Evolutionary conservation across 2,329 filamentous ascomycete genomes (phyloP).

Genomic region (Sclerotinia sclerotiorum): DNA sequence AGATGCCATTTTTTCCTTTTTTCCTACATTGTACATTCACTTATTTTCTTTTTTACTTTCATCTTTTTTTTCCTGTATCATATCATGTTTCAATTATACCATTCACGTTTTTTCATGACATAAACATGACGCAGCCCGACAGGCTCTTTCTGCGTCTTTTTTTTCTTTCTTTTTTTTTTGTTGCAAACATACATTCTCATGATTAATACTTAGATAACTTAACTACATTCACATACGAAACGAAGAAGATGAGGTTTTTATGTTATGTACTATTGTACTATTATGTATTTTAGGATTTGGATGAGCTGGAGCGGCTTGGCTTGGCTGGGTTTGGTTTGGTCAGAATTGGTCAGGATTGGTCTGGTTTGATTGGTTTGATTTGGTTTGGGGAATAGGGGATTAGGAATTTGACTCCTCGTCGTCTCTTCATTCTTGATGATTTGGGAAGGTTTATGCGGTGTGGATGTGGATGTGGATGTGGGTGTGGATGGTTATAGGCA

Average conservation of each 20-base stretch:
- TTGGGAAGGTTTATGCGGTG: background rate
- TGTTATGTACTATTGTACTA: conserved; percentile 10
- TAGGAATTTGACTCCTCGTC: background rate
- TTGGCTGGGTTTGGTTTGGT: background rate
- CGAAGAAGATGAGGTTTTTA: conserved; percentile 2
- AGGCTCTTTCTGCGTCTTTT: background rate
- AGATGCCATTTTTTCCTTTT: background rate
- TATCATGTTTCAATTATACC: background rate
- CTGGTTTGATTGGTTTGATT: background rate
- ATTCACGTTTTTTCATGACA: conserved; percentile 7
- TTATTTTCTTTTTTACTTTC: background rate
- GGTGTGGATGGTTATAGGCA: background rate
- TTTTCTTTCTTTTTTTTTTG: background rate
- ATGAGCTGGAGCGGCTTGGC: no score
- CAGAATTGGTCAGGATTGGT: no score
- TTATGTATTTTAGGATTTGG: conserved; percentile 11
- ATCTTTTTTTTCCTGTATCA: background rate
- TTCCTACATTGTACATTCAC: background rate
- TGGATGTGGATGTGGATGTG: background rate
- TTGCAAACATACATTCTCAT: conserved; percentile 1
- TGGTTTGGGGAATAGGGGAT: background rate
- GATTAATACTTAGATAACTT: conserved; percentile 5
- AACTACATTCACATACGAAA: background rate
- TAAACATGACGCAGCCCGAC: background rate
- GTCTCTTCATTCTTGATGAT: background rate